Base-by-base conservation (phyloP, 1,284 basidiomycete species). In the Cutaneotrichosporon sp. region DNA sequence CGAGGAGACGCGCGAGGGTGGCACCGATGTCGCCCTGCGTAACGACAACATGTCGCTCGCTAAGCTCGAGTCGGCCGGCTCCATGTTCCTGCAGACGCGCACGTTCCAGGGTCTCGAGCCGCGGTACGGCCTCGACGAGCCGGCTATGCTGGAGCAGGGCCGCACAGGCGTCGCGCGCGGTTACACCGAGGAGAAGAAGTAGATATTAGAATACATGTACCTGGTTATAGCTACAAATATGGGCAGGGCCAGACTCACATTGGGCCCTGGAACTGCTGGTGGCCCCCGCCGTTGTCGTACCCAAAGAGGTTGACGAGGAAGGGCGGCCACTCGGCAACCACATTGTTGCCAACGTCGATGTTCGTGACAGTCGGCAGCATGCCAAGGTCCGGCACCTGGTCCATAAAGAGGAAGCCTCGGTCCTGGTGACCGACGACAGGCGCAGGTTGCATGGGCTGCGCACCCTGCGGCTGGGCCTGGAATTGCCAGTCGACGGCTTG, bases 151-250 rank as follows among this genome's bases (percentile, higher is more conserved):
- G 61, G 92, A 97, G 80, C 89, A 96, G 78, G 96, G 92, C 1
- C 83, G 92, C 63, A 90, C 85, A 69, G 96, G 96, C 5, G 90
- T 97, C 58, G 94, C 96, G 36, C 86, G 89, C 68, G 91, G 90
- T 5, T 98, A 99, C 77, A 82, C 84, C 16, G 83, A 78, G 65
- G 80, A 81, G 70, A 77, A 73, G 64, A 62, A 49, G 56, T 40
- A 56, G 36, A 36, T n/a, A 22, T 34, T 21, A 56, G n/a, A 56
- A 36, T 56, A 32, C 30, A n/a, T 52, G 51, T 52, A 32, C 18
- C 30, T 26, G 31, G 51, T 11, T 52, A 52, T 30, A 52, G 51
- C 30, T 52, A 52, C 51, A 31, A 30, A 4, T 14, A 6, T n/a
- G 5, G 40, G 40, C 40, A 16, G 11, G 40, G 38, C 13, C 26